Evolutionary conservation across 345 rosid genomes (phyloP).

Genomic region (Crucihimalaya himalaica): DNA sequence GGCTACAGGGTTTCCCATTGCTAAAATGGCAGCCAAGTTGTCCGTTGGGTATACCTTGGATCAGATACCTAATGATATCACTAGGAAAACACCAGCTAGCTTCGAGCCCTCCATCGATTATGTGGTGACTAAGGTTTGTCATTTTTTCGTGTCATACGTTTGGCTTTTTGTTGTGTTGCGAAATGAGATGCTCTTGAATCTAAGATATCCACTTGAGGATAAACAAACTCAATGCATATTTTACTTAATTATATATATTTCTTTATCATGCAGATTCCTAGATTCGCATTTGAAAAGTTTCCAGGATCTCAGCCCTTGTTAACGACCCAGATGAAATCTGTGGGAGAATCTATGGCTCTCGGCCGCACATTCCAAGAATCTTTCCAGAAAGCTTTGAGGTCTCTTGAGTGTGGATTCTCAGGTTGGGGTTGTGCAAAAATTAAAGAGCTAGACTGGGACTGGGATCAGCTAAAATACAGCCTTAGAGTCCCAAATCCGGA

Average conservation of each 20-base stretch:
- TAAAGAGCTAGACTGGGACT: slow-evolving; percentile 88
- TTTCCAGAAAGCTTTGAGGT: slow-evolving; percentile 89
- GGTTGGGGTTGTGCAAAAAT: slow-evolving; percentile 91
- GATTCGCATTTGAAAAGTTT: slow-evolving; percentile 98
- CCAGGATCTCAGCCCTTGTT: slow-evolving; percentile 90
- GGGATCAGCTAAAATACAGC: slow-evolving; percentile 84
- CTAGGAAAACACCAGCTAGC: slow-evolving; percentile 97
- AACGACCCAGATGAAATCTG: slow-evolving; percentile 98
- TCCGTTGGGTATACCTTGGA: slow-evolving; percentile 91
- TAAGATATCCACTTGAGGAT: neutral
- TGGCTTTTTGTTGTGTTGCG: neutral
- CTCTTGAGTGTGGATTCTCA: slow-evolving; percentile 76
- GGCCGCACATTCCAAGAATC: slow-evolving; percentile 98
- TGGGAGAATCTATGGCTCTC: slow-evolving; percentile 93
- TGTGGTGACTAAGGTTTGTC: slow-evolving; percentile 86
- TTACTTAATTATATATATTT: slow-evolving; percentile 2
- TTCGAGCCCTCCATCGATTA: slow-evolving; percentile 98
- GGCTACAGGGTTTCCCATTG: slow-evolving; percentile 98
- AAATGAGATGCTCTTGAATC: neutral
- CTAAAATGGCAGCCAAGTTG: slow-evolving; percentile 98
- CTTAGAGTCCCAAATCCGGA: slow-evolving; percentile 92
- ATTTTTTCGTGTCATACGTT: slow-evolving; percentile 10
- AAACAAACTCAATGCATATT: neutral
- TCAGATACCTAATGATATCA: slow-evolving; percentile 98
- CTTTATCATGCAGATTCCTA: slow-evolving; percentile 67